phyloP scores from a whole-genome alignment of 2,329 filamentous ascomycete genomes.

The Epichloe aotearoae region DNA sequence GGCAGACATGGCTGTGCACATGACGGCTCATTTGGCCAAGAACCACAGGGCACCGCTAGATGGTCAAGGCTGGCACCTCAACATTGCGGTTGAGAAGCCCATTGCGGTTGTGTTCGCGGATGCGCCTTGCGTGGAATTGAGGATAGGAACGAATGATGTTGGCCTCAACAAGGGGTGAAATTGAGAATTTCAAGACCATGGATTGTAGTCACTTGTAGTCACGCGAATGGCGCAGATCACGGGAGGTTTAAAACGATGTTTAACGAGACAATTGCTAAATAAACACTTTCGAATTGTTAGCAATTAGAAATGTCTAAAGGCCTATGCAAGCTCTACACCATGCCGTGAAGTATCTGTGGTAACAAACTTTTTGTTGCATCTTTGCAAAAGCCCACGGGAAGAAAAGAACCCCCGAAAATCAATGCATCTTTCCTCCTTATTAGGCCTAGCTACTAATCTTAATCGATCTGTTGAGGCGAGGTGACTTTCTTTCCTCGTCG shows the following conservation, averaged over 20 bases:
- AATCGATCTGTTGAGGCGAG: too few relatives aligned
- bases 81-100: slow-evolving; percentile 56
- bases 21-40: slow-evolving; percentile 31
- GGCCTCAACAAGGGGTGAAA: background rate
- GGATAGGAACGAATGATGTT: slow-evolving; percentile 16
- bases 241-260: too few relatives aligned
- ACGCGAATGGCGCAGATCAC: too few relatives aligned
- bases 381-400: too few relatives aligned
- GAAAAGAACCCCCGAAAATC: too few relatives aligned
- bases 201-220: background rate
- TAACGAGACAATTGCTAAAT: background rate
- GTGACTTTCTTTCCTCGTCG: too few relatives aligned
- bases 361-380: too few relatives aligned
- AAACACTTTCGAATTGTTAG: background rate
- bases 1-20: slow-evolving; percentile 29
- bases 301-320: too few relatives aligned
- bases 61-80: slow-evolving; percentile 34
- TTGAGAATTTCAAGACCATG: background rate
- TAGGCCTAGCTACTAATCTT: too few relatives aligned
- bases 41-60: slow-evolving; percentile 6
- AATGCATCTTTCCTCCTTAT: too few relatives aligned
- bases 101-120: slow-evolving; percentile 62
- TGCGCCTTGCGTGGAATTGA: slow-evolving; percentile 50
- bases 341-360: too few relatives aligned
- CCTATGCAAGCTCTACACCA: too few relatives aligned